Conservation (phyloP, 2,329 filamentous ascomycete genomes). For the Colletotrichum phormii region DNA sequence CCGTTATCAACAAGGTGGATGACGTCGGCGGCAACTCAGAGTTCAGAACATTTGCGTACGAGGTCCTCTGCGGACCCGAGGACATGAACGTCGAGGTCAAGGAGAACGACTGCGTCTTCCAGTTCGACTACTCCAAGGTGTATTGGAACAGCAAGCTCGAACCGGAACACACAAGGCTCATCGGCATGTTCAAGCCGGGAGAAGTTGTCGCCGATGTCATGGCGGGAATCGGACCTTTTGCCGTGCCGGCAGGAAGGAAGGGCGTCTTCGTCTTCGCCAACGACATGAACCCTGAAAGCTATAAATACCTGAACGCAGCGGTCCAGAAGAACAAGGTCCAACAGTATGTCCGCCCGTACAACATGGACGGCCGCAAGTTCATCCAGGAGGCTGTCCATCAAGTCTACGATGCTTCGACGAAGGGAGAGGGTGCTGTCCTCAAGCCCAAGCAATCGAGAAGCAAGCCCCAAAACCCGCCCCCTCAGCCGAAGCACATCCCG, state of each 20-base stretch:
- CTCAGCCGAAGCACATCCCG: slow-evolving; percentile 54
- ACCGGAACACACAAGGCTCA: slow-evolving; percentile 86
- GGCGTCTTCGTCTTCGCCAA: slow-evolving; percentile 96
- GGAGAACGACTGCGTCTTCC: slow-evolving; percentile 87
- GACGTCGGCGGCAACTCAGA: slow-evolving; percentile 87
- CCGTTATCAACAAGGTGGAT: slow-evolving; percentile 96
- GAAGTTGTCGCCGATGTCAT: slow-evolving; percentile 96
- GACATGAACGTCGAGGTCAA: slow-evolving; percentile 86
- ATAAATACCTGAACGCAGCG: slow-evolving; percentile 76
- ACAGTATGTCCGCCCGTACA: slow-evolving; percentile 81
- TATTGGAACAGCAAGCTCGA: slow-evolving; percentile 98
- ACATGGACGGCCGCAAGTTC: slow-evolving; percentile 84
- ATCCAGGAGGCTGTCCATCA: slow-evolving; percentile 77
- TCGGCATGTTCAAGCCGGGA: slow-evolving; percentile 80
- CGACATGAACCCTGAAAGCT: slow-evolving; percentile 94
- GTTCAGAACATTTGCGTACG: slow-evolving; percentile 93
- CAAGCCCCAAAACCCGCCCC: slow-evolving; percentile 49
- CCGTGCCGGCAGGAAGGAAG: slow-evolving; percentile 89
- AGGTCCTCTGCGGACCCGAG: slow-evolving; percentile 84
- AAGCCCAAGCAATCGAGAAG: slow-evolving; percentile 57
- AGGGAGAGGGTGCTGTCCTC: slow-evolving; percentile 66
- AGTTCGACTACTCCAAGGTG: slow-evolving; percentile 94
- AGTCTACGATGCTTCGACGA: slow-evolving; percentile 62
- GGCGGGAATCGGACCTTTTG: slow-evolving; percentile 97
- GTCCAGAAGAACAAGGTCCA: slow-evolving; percentile 81